Base-by-base conservation (phyloP, 345 rosid genomes). In the Carallia pectinifolia region DNA sequence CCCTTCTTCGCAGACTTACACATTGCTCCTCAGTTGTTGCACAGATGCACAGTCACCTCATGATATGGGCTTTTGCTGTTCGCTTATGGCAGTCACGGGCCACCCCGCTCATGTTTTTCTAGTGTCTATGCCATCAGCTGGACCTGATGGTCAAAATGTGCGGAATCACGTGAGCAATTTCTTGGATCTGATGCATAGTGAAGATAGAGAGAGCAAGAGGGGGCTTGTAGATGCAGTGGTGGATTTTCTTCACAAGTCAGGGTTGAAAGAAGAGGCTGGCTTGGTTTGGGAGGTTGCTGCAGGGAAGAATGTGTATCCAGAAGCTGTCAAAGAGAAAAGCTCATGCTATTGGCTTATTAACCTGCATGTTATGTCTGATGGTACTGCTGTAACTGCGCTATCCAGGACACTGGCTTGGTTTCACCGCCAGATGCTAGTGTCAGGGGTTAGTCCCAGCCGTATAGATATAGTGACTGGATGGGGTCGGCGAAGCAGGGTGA, bases 201-300 rank as follows among this genome's bases (percentile, higher is more conserved):
- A 93, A 82, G 96, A 93, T 77, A 90, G 95, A 74, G 97, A 94
- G 86, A 91, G 98, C 87, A 94, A 94, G 81, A 82, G 97, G 76
- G 98, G 98, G 62, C 88, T 94, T 7, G 86, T 90, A 58, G 97
- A 94, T 69, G 87, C 97, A 2, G 89, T 91, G 67, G 91, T 91
- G 37, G 93, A 93, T 83, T 91, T 93, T 77, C 90, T 89, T 67
- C 97, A 91, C 78, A 93, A 91, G 79, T 88, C 97, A 2, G 96
- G 98, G 56, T 89, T 87, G 12, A 91, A 93, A 76, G 98, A 91
- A 69, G 95, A 91, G 77, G 98, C 97, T 3, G 91, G 95, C 60
- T 89, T 90, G 4, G 95, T 91, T 8, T 94, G 97, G 98, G 97
- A 94, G 73, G 93, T 88, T n/a, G 96, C 96, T 58, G 89, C 85